Conservation (phyloP, 495 filamentous ascomycete genomes). For the Margaritispora aquatica region DNA sequence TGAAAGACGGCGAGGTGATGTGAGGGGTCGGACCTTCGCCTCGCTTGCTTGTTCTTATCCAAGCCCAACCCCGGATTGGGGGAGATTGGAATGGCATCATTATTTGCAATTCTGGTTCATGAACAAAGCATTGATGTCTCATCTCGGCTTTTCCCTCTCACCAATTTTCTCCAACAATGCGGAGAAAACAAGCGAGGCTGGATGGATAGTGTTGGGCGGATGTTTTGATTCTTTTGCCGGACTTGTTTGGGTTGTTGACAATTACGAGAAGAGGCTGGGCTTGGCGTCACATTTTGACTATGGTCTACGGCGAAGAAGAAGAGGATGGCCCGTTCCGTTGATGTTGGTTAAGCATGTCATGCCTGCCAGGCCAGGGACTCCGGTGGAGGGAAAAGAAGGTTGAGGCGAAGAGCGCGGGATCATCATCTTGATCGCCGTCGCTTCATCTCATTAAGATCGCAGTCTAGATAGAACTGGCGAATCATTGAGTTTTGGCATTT, state of each 20-base stretch:
- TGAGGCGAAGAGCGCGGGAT: not conserved
- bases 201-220: not conserved
- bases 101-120: too few species aligned
- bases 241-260: not conserved
- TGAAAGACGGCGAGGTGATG: too few species aligned
- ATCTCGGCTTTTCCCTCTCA: too few species aligned
- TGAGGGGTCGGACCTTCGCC: not conserved
- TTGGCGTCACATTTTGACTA: not conserved
- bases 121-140: not conserved
- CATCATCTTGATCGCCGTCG: not conserved
- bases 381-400: constrained; percentile 4
- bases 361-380: not conserved
- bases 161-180: not conserved
- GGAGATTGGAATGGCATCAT: not conserved
- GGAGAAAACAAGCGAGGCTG: not conserved
- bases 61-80: too few species aligned
- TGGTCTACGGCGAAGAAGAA: too few species aligned
- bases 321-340: constrained; percentile 7
- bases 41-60: not conserved
- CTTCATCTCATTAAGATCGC: not conserved
- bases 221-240: not conserved
- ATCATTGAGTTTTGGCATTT: not conserved
- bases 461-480: too few species aligned
- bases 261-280: too few species aligned
- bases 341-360: too few species aligned